Evolutionary conservation across 306 rosid genomes (phyloP).

Genomic region (Acacia acuminata): DNA sequence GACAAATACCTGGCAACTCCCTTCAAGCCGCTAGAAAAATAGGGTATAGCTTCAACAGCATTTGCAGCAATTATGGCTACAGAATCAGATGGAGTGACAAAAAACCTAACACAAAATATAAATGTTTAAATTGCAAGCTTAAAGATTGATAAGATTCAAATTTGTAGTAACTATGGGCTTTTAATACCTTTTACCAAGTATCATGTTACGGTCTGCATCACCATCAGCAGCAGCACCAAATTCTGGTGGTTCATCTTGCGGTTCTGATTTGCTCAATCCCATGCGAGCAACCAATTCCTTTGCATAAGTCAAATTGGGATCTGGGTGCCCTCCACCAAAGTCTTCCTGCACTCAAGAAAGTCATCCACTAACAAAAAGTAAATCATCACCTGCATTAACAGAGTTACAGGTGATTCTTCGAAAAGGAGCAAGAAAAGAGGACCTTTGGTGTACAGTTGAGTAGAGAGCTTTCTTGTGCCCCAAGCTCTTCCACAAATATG

Average conservation of each 20-base stretch:
- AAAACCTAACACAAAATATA: constrained; percentile 59
- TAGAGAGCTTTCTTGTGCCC: constrained; percentile 88
- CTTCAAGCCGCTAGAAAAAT: constrained; percentile 89
- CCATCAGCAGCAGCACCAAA: constrained; percentile 99
- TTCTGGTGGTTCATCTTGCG: constrained; percentile 84
- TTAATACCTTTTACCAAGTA: constrained; percentile 94
- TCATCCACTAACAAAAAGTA: constrained; percentile 17
- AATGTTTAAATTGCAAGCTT: constrained; percentile 5
- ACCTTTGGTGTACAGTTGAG: constrained; percentile 96
- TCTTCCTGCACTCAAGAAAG: constrained; percentile 75
- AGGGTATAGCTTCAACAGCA: constrained; percentile 95
- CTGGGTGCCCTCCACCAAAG: constrained; percentile 99
- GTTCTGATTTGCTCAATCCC: constrained; percentile 85
- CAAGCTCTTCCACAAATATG: constrained; percentile 97
- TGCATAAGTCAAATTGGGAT: constrained; percentile 97
- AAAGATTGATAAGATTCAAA: constrained; percentile 7
- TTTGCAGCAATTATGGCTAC: constrained; percentile 99
- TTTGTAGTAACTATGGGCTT: background rate
- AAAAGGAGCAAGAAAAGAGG: constrained; percentile 23
- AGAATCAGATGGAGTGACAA: constrained; percentile 98
- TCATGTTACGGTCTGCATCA: constrained; percentile 99
- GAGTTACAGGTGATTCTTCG: constrained; percentile 20
- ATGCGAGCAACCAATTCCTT: constrained; percentile 90
- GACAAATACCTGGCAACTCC: constrained; percentile 88
- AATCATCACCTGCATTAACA: background rate